Percentiles rank a stretch among this genome's conserved stretches.
These are phyloP conservation scores for Berkeleyomyces basicola DNA, from an alignment of 2,329 filamentous ascomycete genomes.

Conservation along the genomic window DNA sequence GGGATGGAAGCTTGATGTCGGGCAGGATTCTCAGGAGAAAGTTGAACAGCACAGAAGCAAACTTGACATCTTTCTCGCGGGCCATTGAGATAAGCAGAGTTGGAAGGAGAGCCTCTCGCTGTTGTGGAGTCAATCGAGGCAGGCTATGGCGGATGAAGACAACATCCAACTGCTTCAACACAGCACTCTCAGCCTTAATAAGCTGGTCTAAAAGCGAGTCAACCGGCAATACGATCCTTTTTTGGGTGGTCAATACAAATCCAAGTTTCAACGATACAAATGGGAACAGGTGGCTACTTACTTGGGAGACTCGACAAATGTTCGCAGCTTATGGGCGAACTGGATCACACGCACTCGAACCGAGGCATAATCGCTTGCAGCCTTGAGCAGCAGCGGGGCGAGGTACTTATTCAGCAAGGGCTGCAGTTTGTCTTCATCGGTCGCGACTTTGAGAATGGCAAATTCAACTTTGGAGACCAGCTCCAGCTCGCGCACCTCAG, in stretches of 20 bases:
- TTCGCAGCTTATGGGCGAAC: constrained; percentile 34
- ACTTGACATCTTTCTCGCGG: constrained; percentile 31
- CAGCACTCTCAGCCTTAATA: constrained; percentile 52
- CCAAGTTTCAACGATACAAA: not conserved
- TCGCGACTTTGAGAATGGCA: constrained; percentile 59
- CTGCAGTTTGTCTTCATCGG: constrained; percentile 71
- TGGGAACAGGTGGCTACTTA: constrained; percentile 19
- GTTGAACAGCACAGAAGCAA: constrained; percentile 48
- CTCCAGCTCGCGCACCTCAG: constrained; percentile 58
- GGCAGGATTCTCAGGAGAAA: constrained; percentile 62
- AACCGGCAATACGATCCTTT: constrained; percentile 62
- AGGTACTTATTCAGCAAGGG: constrained; percentile 63
- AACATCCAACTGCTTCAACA: constrained; percentile 79
- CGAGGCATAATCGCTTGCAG: constrained; percentile 59
- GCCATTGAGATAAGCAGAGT: constrained; percentile 51
- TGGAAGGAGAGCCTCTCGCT: constrained; percentile 58
- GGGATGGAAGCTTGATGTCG: constrained; percentile 52
- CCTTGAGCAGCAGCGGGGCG: constrained; percentile 67
- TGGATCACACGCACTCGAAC: constrained; percentile 60
- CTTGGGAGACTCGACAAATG: constrained; percentile 36
- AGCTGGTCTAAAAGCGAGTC: constrained; percentile 76
- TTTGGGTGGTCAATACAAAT: not conserved
- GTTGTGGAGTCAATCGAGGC: constrained; percentile 32
- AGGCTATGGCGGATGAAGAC: constrained; percentile 75
- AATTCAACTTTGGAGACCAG: constrained; percentile 77